A percentile compares a stretch with the other conserved stretches of the same genome.
phyloP scores from a whole-genome alignment of 305 asterid genomes.

The Fraxinus sp. region DNA sequence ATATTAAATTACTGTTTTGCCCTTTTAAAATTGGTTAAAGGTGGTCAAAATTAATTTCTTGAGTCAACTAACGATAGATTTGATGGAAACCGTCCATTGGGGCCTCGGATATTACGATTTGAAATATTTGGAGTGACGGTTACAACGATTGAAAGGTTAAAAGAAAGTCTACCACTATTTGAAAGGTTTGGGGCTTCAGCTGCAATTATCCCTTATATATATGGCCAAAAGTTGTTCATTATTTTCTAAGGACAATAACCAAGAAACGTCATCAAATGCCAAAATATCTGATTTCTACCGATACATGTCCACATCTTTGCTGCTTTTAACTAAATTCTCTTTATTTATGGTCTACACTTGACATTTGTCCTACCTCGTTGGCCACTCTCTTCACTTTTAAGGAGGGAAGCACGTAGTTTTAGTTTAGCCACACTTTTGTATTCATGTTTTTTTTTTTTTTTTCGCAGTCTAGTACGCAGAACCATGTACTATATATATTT shows the following conservation, averaged over 20 bases:
- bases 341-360: background rate
- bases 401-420: background rate
- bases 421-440: background rate
- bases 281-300: background rate
- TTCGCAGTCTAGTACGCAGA: background rate
- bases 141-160: no score
- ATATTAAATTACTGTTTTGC: no score
- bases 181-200: no score
- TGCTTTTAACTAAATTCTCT: background rate
- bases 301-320: background rate
- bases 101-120: no score
- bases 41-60: no score
- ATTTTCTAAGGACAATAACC: background rate
- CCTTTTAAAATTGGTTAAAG: no score
- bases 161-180: no score
- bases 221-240: background rate
- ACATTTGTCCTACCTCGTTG: background rate
- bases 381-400: background rate
- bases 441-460: background rate
- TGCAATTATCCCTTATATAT: background rate
- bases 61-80: no score
- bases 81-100: no score
- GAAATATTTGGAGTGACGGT: no score
- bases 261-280: background rate
- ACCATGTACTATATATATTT: background rate